Percentiles rank a stretch among this genome's conserved stretches.
Evolutionary conservation across 257 asterid species (phyloP).

Genomic region (Galeopsis tetrahit): DNA sequence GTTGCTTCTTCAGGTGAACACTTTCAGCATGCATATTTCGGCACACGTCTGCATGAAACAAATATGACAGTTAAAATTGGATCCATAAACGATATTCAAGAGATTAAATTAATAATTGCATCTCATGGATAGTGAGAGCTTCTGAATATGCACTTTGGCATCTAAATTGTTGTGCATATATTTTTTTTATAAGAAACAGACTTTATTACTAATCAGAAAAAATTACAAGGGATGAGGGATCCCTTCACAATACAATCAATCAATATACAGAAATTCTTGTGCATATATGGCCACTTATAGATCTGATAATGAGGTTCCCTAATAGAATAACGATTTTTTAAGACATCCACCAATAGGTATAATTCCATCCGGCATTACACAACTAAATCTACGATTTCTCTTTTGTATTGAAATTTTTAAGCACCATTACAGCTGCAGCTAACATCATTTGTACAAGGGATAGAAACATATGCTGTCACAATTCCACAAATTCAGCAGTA

Average conservation of each 20-base stretch:
- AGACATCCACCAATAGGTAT: conserved; percentile 5
- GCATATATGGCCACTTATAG: conserved; percentile 23
- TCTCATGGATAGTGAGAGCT: conserved; percentile 24
- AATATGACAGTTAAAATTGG: conserved; percentile 31
- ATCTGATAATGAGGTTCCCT: conserved; percentile 24
- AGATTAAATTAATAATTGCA: conserved; percentile 12
- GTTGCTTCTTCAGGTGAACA: conserved; percentile 63
- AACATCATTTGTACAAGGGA: conserved; percentile 8
- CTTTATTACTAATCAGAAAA: no score
- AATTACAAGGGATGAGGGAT: no score
- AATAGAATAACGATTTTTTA: background rate
- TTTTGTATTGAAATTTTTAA: background rate
- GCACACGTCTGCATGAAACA: conserved; percentile 48
- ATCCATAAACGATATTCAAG: conserved; percentile 30
- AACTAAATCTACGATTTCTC: background rate
- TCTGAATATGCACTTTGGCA: conserved; percentile 24
- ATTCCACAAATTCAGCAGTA: conserved; percentile 30
- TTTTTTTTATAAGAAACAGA: no score
- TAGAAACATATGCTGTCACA: conserved; percentile 29
- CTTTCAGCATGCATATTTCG: conserved; percentile 59
- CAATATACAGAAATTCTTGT: background rate
- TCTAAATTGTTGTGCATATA: conserved; percentile 17
- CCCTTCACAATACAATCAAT: no score
- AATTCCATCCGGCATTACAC: conserved; percentile 15
- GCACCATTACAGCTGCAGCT: conserved; percentile 26